These are phyloP conservation scores for Suillus subalutaceus DNA, from an alignment of 768 basidiomycete species.

Conservation along the genomic window DNA sequence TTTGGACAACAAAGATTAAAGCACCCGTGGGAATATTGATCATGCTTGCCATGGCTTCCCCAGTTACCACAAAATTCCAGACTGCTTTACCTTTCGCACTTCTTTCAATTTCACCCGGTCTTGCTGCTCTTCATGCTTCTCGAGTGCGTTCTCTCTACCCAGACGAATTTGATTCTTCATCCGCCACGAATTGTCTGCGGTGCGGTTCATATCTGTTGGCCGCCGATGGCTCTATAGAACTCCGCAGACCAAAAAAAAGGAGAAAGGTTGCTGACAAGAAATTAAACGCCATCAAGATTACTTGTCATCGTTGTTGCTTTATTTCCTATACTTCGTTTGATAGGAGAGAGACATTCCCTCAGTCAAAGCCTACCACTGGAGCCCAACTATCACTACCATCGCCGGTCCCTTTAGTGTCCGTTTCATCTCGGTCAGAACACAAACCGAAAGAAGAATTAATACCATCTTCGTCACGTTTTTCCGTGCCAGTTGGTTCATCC, in stretches of 20 bases:
- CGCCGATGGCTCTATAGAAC: slow-evolving; percentile 40
- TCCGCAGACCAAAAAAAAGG: slow-evolving; percentile 35
- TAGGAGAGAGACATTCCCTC: background rate
- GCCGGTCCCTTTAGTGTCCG: background rate
- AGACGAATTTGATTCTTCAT: slow-evolving; percentile 25
- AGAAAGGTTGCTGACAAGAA: slow-evolving; percentile 20
- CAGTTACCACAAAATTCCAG: slow-evolving; percentile 47
- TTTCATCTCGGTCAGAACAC: background rate
- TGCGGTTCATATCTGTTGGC: slow-evolving; percentile 56
- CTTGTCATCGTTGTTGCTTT: slow-evolving; percentile 26
- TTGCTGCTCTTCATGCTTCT: slow-evolving; percentile 64
- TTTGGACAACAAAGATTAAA: slow-evolving; percentile 24
- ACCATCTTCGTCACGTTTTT: slow-evolving; percentile 9
- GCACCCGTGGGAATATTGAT: slow-evolving; percentile 11
- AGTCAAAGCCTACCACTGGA: slow-evolving; percentile 3
- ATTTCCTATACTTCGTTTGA: slow-evolving; percentile 9
- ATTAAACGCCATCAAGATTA: slow-evolving; percentile 14
- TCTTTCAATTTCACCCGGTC: slow-evolving; percentile 51
- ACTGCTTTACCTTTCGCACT: slow-evolving; percentile 51
- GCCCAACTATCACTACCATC: background rate
- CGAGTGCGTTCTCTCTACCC: slow-evolving; percentile 39
- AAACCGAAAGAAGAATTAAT: background rate
- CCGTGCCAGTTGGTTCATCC: slow-evolving; percentile 6
- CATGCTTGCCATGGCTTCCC: slow-evolving; percentile 5
- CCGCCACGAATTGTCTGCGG: slow-evolving; percentile 44